Evolutionary conservation across 139 green algal species (phyloP).

Genomic region (Penium margaritaceum): DNA sequence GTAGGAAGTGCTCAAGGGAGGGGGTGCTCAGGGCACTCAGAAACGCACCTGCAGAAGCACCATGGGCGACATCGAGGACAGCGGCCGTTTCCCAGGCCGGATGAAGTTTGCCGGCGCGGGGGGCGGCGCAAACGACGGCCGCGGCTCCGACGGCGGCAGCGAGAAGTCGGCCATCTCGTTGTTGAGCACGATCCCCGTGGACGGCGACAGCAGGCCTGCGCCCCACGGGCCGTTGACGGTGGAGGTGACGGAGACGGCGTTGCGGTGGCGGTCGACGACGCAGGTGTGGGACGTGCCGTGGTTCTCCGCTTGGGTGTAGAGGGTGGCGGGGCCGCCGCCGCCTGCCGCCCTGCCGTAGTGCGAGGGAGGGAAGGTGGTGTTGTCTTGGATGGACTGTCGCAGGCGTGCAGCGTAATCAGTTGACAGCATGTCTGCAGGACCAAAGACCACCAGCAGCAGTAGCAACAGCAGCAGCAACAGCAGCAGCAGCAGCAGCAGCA

Average conservation of each 20-base stretch:
- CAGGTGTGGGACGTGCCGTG: constrained; percentile 69
- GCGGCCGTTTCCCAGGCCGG: constrained; percentile 66
- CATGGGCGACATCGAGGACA: constrained; percentile 76
- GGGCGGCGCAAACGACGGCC: constrained; percentile 58
- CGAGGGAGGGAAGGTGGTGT: not conserved
- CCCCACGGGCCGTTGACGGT: constrained; percentile 80
- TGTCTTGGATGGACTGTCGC: constrained; percentile 1
- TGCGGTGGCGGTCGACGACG: constrained; percentile 63
- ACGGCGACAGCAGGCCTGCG: constrained; percentile 56
- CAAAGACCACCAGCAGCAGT: too few species aligned
- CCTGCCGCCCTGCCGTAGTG: constrained; percentile 16
- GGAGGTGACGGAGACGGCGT: constrained; percentile 69
- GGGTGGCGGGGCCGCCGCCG: not conserved
- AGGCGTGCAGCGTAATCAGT: constrained; percentile 6
- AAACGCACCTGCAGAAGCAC: constrained; percentile 56
- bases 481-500: too few species aligned
- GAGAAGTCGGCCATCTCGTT: constrained; percentile 91
- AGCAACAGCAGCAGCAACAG: too few species aligned
- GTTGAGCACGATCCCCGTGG: constrained; percentile 75
- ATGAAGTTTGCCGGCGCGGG: constrained; percentile 74
- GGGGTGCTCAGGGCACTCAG: too few species aligned
- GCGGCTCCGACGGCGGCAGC: constrained; percentile 37
- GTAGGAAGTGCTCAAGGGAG: too few species aligned
- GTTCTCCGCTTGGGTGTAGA: constrained; percentile 49
- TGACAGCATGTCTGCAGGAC: constrained; percentile 18